Evolutionary conservation across 208 protist species (phyloP).

Genomic region (Acanthamoeba rhysodes): DNA sequence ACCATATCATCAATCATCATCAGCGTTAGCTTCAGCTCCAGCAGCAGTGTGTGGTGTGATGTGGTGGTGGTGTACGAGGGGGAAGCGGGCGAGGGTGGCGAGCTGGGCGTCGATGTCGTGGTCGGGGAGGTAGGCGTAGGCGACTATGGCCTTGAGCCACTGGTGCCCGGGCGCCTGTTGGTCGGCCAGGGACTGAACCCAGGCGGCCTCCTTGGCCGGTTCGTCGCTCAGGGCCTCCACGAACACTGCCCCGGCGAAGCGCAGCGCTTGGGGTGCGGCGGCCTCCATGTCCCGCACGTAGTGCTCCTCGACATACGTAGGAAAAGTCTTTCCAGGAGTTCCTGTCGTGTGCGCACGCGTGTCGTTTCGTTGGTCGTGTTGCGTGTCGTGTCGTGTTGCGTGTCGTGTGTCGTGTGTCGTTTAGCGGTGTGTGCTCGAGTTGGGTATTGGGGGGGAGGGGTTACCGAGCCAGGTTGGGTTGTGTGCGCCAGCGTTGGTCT

Average conservation of each 20-base stretch:
- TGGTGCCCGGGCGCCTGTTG: not conserved
- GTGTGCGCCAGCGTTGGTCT: constrained; percentile 2
- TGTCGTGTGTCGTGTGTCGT: too few relatives aligned
- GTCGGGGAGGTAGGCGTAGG: constrained; percentile 59
- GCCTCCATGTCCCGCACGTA: constrained; percentile 5
- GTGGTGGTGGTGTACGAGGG: not conserved
- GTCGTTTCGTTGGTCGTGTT: too few relatives aligned
- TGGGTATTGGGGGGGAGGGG: not conserved
- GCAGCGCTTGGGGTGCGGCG: not conserved
- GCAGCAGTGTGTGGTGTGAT: not conserved
- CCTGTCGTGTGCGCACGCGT: not conserved
- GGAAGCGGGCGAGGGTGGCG: constrained; percentile 11
- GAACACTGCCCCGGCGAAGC: constrained; percentile 36
- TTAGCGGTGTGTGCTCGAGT: too few relatives aligned
- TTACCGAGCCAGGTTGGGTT: not conserved
- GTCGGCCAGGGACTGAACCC: not conserved
- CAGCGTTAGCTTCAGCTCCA: not conserved
- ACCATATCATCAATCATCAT: too few relatives aligned
- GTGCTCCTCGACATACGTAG: constrained; percentile 7
- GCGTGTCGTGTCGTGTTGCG: too few relatives aligned
- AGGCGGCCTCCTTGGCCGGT: constrained; percentile 19
- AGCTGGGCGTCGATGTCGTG: constrained; percentile 42
- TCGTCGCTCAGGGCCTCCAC: constrained; percentile 67
- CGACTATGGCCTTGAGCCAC: constrained; percentile 62
- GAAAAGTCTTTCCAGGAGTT: not conserved